These are phyloP conservation scores for Candida neerlandica DNA, from an alignment of 1,139 yeast species.

Conservation along the genomic window DNA sequence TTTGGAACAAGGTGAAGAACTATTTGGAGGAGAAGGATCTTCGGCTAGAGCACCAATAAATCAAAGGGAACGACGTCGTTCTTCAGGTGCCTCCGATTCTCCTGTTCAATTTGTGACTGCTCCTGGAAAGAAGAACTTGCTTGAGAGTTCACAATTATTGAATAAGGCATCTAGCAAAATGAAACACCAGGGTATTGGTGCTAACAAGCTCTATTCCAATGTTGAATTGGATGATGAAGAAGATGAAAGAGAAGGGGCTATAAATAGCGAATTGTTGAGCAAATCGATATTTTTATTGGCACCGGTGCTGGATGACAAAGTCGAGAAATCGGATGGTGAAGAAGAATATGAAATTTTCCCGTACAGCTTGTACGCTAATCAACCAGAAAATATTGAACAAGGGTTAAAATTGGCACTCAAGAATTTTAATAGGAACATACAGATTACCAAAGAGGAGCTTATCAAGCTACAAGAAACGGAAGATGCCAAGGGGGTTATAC, in stretches of 20 bases:
- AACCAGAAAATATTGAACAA: constrained; percentile 69
- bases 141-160: constrained; percentile 17
- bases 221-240: constrained; percentile 30
- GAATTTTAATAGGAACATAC: constrained; percentile 69
- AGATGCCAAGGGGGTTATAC: constrained; percentile 62
- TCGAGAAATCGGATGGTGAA: constrained; percentile 29
- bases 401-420: constrained; percentile 75
- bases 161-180: constrained; percentile 11
- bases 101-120: constrained; percentile 9
- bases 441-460: constrained; percentile 67
- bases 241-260: constrained; percentile 21
- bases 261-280: constrained; percentile 16
- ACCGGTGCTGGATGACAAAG: constrained; percentile 20
- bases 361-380: constrained; percentile 77
- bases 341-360: constrained; percentile 21
- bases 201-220: constrained; percentile 31
- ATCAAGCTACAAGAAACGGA: constrained; percentile 61
- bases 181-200: constrained; percentile 23
- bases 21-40: constrained; percentile 69
- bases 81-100: constrained; percentile 12
- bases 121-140: constrained; percentile 7
- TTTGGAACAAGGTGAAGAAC: constrained; percentile 78
- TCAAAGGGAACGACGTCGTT: constrained; percentile 2
- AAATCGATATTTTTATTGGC: constrained; percentile 20
- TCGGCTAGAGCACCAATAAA: constrained; percentile 32